A percentile compares a stretch with the other conserved stretches of the same genome.
phyloP scores from a whole-genome alignment of 441 rosid species.

The Adansonia madagascariensis region DNA sequence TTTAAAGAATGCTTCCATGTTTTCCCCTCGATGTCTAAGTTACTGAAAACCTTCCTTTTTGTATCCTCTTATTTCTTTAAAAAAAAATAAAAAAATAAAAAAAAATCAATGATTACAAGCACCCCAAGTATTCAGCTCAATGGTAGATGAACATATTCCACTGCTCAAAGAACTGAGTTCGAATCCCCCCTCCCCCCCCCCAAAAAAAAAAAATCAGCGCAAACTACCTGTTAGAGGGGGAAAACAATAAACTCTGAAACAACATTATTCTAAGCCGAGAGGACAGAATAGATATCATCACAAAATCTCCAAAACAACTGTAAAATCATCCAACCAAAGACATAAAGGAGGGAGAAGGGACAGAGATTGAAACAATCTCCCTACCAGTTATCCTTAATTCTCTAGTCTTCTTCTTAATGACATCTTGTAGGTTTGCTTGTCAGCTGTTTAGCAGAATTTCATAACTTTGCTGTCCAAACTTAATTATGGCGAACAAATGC shows the following conservation, averaged over 20 bases:
- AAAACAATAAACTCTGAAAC: background rate
- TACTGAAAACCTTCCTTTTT: background rate
- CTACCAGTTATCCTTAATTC: background rate
- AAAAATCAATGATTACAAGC: background rate
- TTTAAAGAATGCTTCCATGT: background rate
- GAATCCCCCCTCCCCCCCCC: background rate
- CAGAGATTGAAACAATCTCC: background rate
- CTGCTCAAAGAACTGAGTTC: background rate
- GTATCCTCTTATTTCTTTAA: background rate
- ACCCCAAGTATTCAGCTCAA: conserved; percentile 1
- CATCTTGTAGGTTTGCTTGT: background rate
- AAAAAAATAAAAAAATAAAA: background rate
- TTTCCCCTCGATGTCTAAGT: conserved; percentile 1
- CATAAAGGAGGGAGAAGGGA: background rate
- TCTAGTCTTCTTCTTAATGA: background rate
- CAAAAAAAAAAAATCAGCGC: background rate
- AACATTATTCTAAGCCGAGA: background rate
- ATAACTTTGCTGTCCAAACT: background rate
- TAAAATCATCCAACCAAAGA: background rate
- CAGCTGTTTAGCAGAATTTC: background rate
- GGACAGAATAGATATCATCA: background rate
- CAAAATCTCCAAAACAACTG: background rate
- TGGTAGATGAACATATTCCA: background rate
- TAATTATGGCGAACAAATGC: background rate
- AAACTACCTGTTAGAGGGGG: background rate